Evolutionary conservation across 495 filamentous ascomycete genomes (phyloP), one percentile per base, ranked within the genome.

Genomic region (Hamigera avellanea): DNA sequence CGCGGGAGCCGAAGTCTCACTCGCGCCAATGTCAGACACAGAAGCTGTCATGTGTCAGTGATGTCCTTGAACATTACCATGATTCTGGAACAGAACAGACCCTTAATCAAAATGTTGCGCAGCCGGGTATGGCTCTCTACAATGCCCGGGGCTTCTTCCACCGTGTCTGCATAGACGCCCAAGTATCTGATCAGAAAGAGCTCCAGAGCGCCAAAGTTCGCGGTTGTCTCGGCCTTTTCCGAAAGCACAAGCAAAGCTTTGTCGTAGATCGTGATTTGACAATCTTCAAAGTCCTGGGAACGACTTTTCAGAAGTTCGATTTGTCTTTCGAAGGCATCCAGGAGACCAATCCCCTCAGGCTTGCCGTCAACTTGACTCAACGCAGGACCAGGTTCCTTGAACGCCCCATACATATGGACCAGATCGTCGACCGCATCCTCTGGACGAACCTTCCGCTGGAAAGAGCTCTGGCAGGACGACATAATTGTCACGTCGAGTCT

Each of bases 181-280:
- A 69, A 37, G 31, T 52, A 62, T 42, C 70, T 56, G 19, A 55
- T 46, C 12, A 66, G 18, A 35, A 58, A 71, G 15, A 69, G 37
- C 32, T 62, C 55, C 6, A 66, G 36, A 2, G 54, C 59, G 3
- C 54, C 55, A 7, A 41, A n/a, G n/a, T n/a, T 21, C 19, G 54
- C 43, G 3, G 37, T 18, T n/a, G 44, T 34, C n/a, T 50, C 36
- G 19, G 52, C 56, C 18, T 59, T 41, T 2, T 50, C 33, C 23
- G 48, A 58, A 5, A 69, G 53, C 8, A 39, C 37, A 6, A 57
- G 30, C 37, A 71, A 48, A 14, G 57, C 57, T 34, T 44, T 52
- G 41, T 71, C 64, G 25, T 53, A 63, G 40, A 61, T 39, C 2
- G 52, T 69, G 35, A 69, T 44, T 37, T 71, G 54, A n/a, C 51